Evolutionary conservation across 257 asterid species (phyloP).

Genomic region (Nicotiana benthamiana): DNA sequence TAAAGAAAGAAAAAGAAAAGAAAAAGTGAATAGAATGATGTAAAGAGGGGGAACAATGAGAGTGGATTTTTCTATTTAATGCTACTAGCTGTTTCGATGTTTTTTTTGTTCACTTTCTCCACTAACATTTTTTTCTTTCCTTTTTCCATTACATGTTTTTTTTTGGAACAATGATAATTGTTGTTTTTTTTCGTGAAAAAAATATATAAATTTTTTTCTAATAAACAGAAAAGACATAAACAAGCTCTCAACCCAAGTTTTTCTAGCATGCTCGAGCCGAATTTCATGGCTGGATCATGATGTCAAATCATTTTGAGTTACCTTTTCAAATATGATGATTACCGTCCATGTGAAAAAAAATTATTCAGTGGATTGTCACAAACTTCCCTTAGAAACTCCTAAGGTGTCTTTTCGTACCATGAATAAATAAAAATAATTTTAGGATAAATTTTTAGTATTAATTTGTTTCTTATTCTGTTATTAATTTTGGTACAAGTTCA

Average conservation of each 20-base stretch:
- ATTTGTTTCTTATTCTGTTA: too few relatives aligned
- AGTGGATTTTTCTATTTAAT: slow-evolving; percentile 1
- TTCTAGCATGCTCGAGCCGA: neutral
- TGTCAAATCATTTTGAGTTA: neutral
- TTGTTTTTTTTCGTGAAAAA: neutral
- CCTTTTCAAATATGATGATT: slow-evolving; percentile 2
- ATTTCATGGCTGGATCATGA: neutral
- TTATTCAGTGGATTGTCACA: neutral
- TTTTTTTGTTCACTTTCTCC: neutral
- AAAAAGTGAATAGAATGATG: slow-evolving; percentile 10
- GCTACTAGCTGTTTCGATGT: slow-evolving; percentile 6
- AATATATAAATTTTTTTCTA: neutral
- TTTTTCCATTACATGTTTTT: neutral
- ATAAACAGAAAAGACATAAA: neutral
- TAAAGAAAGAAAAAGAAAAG: slow-evolving; percentile 14
- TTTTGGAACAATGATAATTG: too few relatives aligned
- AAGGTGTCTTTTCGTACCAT: too few relatives aligned
- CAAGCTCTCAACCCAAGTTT: neutral
- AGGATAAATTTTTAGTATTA: too few relatives aligned
- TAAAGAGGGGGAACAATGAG: slow-evolving; percentile 7
- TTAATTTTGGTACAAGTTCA: too few relatives aligned
- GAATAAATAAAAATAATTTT: too few relatives aligned
- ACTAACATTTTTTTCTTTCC: neutral
- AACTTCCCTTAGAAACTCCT: neutral
- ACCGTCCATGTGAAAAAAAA: neutral